Base-by-base conservation (phyloP, 768 basidiomycete species). In the Hericium rajendrae region DNA sequence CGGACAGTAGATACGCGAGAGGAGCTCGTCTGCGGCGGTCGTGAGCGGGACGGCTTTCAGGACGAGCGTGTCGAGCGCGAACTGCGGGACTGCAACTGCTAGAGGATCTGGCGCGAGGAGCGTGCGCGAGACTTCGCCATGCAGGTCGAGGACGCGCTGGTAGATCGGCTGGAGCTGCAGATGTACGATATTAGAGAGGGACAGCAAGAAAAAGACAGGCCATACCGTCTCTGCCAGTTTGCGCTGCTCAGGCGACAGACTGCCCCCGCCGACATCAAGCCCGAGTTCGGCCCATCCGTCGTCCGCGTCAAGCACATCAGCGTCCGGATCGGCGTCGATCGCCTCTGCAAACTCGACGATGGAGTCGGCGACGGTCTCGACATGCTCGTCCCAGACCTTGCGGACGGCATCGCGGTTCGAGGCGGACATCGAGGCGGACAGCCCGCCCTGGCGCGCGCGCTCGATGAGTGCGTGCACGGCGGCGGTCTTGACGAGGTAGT, bases 381-480 rank as follows among this genome's bases (percentile, higher is more conserved):
- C 50, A 13, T 63, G 55, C 49, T 63, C 62, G 12, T 50, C 41
- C 65, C 68, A 68, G 10, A 56, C 40, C 46, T 59, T 62, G 24
- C 54, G 54, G 20, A 67, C 64, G 12, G 68, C 67, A 5, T 61
- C 59, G 15, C 58, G 57, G 57, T 67, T 64, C n/a, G 57, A 53
- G 16, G 20, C 43, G 3, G 68, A 65, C 24, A 68, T 64, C n/a
- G 57, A 53, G 16, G 20, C 43, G 3, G 68, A 65, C 24, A 68
- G 50, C 16, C 60, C 62, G 32, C 26, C 48, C 32, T 46, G 32
- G 18, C 78, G 75, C 6, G 79, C 80, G 43, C 67, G 72, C 20
- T 78, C 73, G 59, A 87, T 81, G 51, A 82, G 71, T 57, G 81
- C 78, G 64, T 88, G 86, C 0, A 87, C 70, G n/a, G 78, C 66